Conservation (phyloP, 1,284 basidiomycete species). For the Ustilago tritici region DNA sequence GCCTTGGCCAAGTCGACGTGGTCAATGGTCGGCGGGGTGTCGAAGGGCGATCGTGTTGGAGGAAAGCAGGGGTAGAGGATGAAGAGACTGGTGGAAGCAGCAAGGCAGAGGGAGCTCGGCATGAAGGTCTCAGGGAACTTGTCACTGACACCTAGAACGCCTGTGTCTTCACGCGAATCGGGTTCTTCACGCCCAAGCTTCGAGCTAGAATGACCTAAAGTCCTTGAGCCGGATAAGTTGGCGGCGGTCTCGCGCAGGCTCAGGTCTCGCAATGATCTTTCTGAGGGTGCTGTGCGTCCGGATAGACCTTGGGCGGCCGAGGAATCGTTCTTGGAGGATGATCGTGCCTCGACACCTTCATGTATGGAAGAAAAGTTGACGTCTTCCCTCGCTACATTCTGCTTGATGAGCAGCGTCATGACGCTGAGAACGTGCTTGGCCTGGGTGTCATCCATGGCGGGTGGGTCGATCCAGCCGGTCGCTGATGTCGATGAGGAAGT, state of each 20-base stretch:
- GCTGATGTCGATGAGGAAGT: conserved; percentile 46
- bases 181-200: conserved; percentile 31
- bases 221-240: conserved; percentile 34
- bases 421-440: conserved; percentile 87
- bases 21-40: conserved; percentile 21
- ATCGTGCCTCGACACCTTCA: conserved; percentile 32
- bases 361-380: conserved; percentile 39
- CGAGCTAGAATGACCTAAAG: conserved; percentile 27
- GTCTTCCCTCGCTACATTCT: conserved; percentile 70
- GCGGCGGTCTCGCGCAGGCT: conserved; percentile 37
- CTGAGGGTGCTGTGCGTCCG: conserved; percentile 30
- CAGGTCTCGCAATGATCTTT: conserved; percentile 49
- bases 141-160: conserved; percentile 13
- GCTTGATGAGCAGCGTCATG: conserved; percentile 77
- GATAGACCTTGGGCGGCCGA: conserved; percentile 18
- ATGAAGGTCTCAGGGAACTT: conserved; percentile 47
- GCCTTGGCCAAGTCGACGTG: conserved; percentile 11
- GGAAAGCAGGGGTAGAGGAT: conserved; percentile 61
- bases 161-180: conserved; percentile 33
- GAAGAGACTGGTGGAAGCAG: conserved; percentile 54
- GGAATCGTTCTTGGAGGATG: conserved; percentile 20
- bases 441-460: conserved; percentile 84
- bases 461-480: conserved; percentile 76
- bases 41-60: conserved; percentile 54
- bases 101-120: conserved; percentile 53